Percentiles rank a stretch among this genome's conserved stretches.
Evolutionary conservation across 169 alveolate genomes (phyloP).

Genomic region (Plasmodium coatneyi): DNA sequence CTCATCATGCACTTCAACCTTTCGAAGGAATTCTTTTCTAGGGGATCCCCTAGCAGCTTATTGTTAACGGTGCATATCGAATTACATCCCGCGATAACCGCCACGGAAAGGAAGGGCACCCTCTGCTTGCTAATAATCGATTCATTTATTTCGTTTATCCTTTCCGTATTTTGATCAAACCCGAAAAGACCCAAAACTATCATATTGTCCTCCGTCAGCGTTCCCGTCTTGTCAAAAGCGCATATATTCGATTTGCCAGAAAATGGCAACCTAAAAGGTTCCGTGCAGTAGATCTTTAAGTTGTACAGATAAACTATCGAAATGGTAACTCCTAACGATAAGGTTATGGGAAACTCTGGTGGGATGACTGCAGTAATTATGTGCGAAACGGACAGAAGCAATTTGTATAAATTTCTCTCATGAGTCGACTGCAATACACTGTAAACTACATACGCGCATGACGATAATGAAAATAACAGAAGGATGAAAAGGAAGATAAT

Average conservation of each 20-base stretch:
- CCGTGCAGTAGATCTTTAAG: slow-evolving; percentile 96
- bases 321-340: slow-evolving; percentile 97
- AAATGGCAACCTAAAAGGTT: slow-evolving; percentile 97
- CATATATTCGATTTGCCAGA: slow-evolving; percentile 94
- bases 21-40: slow-evolving; percentile 93
- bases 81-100: slow-evolving; percentile 96
- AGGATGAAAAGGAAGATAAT: slow-evolving; percentile 92
- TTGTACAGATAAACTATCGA: slow-evolving; percentile 92
- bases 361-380: slow-evolving; percentile 99
- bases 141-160: slow-evolving; percentile 29
- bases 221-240: slow-evolving; percentile 99
- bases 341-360: slow-evolving; percentile 98
- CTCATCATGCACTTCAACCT: slow-evolving; percentile 75
- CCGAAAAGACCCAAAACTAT: slow-evolving; percentile 86
- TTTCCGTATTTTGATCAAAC: slow-evolving; percentile 11
- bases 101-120: slow-evolving; percentile 86
- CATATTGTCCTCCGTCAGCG: slow-evolving; percentile 95
- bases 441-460: slow-evolving; percentile 93
- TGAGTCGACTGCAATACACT: slow-evolving; percentile 71
- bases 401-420: slow-evolving; percentile 86
- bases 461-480: slow-evolving; percentile 92
- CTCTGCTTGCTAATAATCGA: slow-evolving; percentile 33
- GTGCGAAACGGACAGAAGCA: slow-evolving; percentile 94
- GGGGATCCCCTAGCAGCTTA: slow-evolving; percentile 96
- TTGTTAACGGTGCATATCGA: slow-evolving; percentile 90